These are phyloP conservation scores for Daldinia loculata DNA, from an alignment of 495 filamentous ascomycete species.

Conservation along the genomic window DNA sequence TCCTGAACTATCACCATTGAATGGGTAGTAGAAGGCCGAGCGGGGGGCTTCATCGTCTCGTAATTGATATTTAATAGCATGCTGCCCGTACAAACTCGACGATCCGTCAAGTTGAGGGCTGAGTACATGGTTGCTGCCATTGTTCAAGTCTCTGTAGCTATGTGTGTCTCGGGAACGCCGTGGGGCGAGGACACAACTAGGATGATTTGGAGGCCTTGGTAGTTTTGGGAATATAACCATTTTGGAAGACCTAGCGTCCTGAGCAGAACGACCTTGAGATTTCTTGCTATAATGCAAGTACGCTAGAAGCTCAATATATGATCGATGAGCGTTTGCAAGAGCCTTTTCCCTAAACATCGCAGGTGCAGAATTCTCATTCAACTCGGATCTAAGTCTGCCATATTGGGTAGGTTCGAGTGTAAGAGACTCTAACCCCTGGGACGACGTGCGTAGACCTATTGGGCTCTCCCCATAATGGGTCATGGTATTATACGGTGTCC, in stretches of 20 bases:
- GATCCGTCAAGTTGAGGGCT: slow-evolving; percentile 33
- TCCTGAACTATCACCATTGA: slow-evolving; percentile 29
- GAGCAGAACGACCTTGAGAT: slow-evolving; percentile 44
- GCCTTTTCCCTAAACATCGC: slow-evolving; percentile 80
- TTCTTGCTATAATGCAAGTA: slow-evolving; percentile 73
- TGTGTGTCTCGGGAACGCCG: slow-evolving; percentile 24
- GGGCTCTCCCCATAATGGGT: slow-evolving; percentile 34
- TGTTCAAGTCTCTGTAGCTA: slow-evolving; percentile 7
- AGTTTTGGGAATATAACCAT: slow-evolving; percentile 60
- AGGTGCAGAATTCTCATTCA: slow-evolving; percentile 52
- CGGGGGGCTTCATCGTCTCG: slow-evolving; percentile 20
- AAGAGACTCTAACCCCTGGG: slow-evolving; percentile 51
- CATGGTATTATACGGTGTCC: slow-evolving; percentile 34
- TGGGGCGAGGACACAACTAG: slow-evolving; percentile 21
- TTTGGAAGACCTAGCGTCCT: slow-evolving; percentile 46
- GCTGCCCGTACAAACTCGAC: slow-evolving; percentile 31
- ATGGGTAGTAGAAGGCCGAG: slow-evolving; percentile 39
- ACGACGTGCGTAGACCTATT: slow-evolving; percentile 42
- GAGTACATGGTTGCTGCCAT: slow-evolving; percentile 6
- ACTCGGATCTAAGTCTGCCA: slow-evolving; percentile 8
- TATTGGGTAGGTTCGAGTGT: slow-evolving; percentile 46
- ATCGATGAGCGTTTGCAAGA: slow-evolving; percentile 82
- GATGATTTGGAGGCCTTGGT: slow-evolving; percentile 46
- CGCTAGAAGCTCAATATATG: slow-evolving; percentile 86
- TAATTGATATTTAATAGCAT: slow-evolving; percentile 28